phyloP scores from a whole-genome alignment of 805 yeast species.

The Kluyveromyces siamensis region DNA sequence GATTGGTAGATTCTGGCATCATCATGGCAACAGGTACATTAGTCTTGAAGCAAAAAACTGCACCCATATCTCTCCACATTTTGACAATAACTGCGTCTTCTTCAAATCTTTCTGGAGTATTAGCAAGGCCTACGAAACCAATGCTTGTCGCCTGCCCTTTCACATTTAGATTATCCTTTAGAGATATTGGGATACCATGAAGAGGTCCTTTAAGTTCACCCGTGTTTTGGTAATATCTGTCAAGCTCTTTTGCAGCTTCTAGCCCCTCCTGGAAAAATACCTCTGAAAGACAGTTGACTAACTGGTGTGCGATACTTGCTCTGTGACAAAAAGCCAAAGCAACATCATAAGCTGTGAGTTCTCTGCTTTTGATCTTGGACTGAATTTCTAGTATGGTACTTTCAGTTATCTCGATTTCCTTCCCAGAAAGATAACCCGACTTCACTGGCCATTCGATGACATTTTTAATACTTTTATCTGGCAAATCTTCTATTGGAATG shows the following conservation, averaged over 20 bases:
- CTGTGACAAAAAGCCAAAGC: conserved; percentile 49
- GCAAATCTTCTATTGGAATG: conserved; percentile 27
- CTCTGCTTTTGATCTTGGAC: conserved; percentile 24
- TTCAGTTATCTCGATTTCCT: conserved; percentile 35
- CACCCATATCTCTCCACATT: conserved; percentile 38
- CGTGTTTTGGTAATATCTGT: conserved; percentile 36
- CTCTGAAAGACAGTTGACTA: conserved; percentile 30
- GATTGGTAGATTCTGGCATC: conserved; percentile 39
- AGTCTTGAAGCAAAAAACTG: conserved; percentile 47
- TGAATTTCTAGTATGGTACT: conserved; percentile 24
- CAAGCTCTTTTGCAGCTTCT: conserved; percentile 44
- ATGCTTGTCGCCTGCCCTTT: conserved; percentile 40
- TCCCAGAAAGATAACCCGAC: conserved; percentile 27
- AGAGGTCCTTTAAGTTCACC: conserved; percentile 54
- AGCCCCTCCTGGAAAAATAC: conserved; percentile 50
- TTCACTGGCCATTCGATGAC: conserved; percentile 31
- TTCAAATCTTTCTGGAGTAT: conserved; percentile 26
- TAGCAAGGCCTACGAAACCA: conserved; percentile 40
- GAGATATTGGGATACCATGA: conserved; percentile 59
- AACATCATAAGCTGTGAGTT: conserved; percentile 37
- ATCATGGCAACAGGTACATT: conserved; percentile 44
- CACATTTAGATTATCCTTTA: conserved; percentile 38
- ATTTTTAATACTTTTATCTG: conserved; percentile 28
- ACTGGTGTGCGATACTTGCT: conserved; percentile 50
- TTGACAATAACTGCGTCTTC: conserved; percentile 34